phyloP scores from a whole-genome alignment of 208 protist genomes.

The Entamoeba dispar region DNA sequence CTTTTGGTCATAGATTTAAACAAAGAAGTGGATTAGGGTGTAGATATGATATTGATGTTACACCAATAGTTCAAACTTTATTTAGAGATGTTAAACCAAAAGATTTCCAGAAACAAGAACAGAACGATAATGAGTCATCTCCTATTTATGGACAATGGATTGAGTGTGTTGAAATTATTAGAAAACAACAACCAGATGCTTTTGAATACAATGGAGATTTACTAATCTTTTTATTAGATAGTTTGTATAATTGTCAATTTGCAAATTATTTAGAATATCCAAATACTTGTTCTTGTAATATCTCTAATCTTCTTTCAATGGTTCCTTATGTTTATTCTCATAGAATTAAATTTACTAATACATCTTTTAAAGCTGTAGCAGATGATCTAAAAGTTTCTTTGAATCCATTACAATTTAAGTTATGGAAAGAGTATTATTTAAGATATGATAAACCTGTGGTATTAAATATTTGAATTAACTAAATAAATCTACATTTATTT shows the following conservation, averaged over 20 bases:
- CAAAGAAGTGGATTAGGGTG: slow-evolving; percentile 22
- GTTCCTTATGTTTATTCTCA: neutral
- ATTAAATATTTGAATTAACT: neutral
- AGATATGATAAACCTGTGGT: neutral
- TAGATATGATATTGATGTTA: neutral
- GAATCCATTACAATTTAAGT: neutral
- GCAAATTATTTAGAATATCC: slow-evolving; percentile 33
- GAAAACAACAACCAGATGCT: neutral
- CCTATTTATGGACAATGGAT: neutral
- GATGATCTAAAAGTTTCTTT: neutral
- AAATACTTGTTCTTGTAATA: neutral
- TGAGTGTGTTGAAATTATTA: neutral
- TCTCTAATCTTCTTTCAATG: neutral
- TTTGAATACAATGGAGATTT: neutral
- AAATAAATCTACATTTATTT: too few relatives aligned
- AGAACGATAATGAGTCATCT: neutral
- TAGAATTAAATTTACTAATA: neutral
- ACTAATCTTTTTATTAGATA: neutral
- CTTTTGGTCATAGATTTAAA: slow-evolving; percentile 65
- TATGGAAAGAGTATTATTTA: neutral
- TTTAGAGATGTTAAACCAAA: neutral
- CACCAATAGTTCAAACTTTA: neutral
- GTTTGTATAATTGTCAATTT: neutral
- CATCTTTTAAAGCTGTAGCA: neutral
- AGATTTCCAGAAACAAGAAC: neutral